Conservation (phyloP, 331 rosid species). For the Cydonia oblonga region DNA sequence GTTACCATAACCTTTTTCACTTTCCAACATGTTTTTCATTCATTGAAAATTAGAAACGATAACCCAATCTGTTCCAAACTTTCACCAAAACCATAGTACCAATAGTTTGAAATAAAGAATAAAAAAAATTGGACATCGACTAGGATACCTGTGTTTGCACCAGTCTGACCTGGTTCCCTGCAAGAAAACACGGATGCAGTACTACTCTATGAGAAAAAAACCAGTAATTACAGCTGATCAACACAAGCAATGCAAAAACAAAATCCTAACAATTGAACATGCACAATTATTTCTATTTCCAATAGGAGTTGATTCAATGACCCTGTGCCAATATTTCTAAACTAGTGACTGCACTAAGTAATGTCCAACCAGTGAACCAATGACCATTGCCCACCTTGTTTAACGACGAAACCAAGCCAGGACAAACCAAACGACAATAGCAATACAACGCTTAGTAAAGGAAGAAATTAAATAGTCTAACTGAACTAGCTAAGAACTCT, state of each 20-base stretch:
- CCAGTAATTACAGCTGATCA: slow-evolving; percentile 6
- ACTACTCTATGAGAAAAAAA: background rate
- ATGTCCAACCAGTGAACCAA: background rate
- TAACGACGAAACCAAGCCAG: background rate
- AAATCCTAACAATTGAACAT: background rate
- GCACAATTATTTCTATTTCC: background rate
- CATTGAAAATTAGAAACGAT: background rate
- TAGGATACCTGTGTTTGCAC: slow-evolving; percentile 62
- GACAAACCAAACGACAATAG: background rate
- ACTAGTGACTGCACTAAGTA: background rate
- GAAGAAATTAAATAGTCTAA: background rate
- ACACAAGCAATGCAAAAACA: background rate
- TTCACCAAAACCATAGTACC: background rate
- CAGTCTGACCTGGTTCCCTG: slow-evolving; percentile 70
- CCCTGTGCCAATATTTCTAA: background rate
- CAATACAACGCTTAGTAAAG: background rate
- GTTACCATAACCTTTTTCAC: background rate
- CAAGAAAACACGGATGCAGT: slow-evolving; percentile 12
- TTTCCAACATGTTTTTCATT: background rate
- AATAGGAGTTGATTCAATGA: background rate
- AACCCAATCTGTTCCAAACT: background rate
- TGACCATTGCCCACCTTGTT: background rate
- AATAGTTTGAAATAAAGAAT: background rate
- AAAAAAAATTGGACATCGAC: slow-evolving; percentile 7
- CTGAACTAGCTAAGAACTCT: background rate